These are phyloP conservation scores for Tardiomyces blankii DNA, from an alignment of 1,139 yeast genomes.

Conservation along the genomic window DNA sequence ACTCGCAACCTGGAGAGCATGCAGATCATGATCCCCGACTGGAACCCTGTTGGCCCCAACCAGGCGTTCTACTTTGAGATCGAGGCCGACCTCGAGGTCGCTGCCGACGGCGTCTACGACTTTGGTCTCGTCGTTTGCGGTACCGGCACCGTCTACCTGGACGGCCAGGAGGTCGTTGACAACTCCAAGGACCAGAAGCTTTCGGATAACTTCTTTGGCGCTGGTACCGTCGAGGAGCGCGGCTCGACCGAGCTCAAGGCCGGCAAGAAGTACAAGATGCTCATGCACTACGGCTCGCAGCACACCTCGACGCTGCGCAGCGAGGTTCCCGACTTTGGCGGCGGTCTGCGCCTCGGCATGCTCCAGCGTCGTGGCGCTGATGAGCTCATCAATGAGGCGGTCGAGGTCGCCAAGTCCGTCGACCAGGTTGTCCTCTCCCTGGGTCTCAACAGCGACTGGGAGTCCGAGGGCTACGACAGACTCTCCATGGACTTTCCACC, in stretches of 20 bases:
- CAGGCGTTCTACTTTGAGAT: slow-evolving; percentile 34
- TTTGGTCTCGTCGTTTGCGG: slow-evolving; percentile 44
- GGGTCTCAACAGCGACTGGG: slow-evolving; percentile 41
- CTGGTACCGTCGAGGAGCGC: slow-evolving; percentile 40
- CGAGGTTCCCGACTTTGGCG: slow-evolving; percentile 29
- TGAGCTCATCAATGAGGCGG: slow-evolving; percentile 31
- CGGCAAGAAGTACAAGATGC: slow-evolving; percentile 35
- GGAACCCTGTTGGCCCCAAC: slow-evolving; percentile 26
- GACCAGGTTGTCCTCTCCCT: slow-evolving; percentile 38
- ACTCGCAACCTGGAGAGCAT: slow-evolving; percentile 27
- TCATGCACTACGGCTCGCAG: slow-evolving; percentile 42
- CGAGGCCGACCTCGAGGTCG: slow-evolving; percentile 37
- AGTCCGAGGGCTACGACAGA: slow-evolving; percentile 43
- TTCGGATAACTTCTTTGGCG: slow-evolving; percentile 41
- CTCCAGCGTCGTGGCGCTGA: slow-evolving; percentile 18
- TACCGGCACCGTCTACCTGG: slow-evolving; percentile 41
- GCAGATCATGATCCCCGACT: slow-evolving; percentile 38
- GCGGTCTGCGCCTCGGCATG: slow-evolving; percentile 17
- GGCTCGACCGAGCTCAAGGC: slow-evolving; percentile 30
- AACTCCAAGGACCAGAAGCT: slow-evolving; percentile 41
- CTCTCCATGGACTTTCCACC: slow-evolving; percentile 37
- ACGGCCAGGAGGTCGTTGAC: slow-evolving; percentile 44
- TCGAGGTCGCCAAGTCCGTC: slow-evolving; percentile 32
- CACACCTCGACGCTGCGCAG: slow-evolving; percentile 27
- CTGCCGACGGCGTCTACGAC: slow-evolving; percentile 37